Evolutionary conservation across 352 stramenopile genomes (phyloP).

Genomic region (Phytopythium aichiense): DNA sequence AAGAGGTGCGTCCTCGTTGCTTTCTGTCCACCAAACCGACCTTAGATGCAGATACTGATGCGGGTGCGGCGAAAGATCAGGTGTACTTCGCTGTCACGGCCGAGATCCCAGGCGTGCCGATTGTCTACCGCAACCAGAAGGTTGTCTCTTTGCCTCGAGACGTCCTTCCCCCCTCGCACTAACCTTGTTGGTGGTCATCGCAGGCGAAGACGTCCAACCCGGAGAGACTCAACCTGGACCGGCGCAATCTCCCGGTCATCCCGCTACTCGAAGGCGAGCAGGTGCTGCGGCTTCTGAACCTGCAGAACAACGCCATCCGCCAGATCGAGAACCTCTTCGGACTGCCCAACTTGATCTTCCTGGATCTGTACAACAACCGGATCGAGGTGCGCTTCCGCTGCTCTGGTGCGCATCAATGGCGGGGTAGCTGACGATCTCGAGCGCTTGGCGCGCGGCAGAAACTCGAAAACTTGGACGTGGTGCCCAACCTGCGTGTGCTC

Average conservation of each 20-base stretch:
- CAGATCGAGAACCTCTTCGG: conserved; percentile 81
- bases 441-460: conserved; percentile 20
- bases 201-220: conserved; percentile 66
- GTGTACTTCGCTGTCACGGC: conserved; percentile 74
- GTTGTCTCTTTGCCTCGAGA: conserved; percentile 11
- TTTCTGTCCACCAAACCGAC: background rate
- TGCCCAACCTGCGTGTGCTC: conserved; percentile 87
- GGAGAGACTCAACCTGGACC: conserved; percentile 89
- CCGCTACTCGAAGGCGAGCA: conserved; percentile 88
- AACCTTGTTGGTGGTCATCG: background rate
- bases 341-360: conserved; percentile 89
- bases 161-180: background rate
- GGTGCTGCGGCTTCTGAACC: conserved; percentile 85
- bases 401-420: background rate
- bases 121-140: conserved; percentile 72
- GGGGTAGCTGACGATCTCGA: background rate
- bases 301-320: conserved; percentile 90
- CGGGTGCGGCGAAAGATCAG: conserved; percentile 26
- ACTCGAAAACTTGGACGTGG: conserved; percentile 71
- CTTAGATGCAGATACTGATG: background rate
- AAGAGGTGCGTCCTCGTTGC: conserved; percentile 27
- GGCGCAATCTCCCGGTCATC: conserved; percentile 72
- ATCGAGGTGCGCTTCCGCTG: conserved; percentile 47
- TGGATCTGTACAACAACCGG: conserved; percentile 92
- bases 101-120: conserved; percentile 59